Evolutionary conservation across 257 asterid genomes (phyloP), one percentile per base, ranked within the genome.

Genomic region (Nicotiana obtusifolia): DNA sequence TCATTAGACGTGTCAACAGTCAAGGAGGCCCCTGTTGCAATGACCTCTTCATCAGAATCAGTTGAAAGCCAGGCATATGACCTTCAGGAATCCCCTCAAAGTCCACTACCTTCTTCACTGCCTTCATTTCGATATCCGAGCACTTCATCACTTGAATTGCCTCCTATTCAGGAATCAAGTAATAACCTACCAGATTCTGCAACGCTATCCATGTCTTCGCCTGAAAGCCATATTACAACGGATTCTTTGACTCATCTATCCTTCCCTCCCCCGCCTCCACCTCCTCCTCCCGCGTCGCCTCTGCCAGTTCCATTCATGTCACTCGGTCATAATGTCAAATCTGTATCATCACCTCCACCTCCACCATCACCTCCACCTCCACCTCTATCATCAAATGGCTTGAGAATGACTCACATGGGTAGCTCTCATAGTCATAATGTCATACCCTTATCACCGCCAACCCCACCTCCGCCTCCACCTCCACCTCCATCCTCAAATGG

Each of bases 1-100:
- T 81, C 89, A 64, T 81, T 86, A 64, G 92, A 88, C 64, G 78
- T 80, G 57, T 86, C 91, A 83, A 87, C 84, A 15, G 86, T 85
- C 79, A 84, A 77, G 80, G 85, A 80, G 82, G 83, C 78, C 41
- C 64, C 90, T 41, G 66, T 80, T 28, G 76, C 85, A 83, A 78
- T 86, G 15, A 76, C 86, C 80, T 82, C 76, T 44, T 78, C 84
- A 66, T 81, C 91, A 80, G 75, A 65, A 47, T 73, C 78, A 24
- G 61, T 49, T 73, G 79, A 73, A 26, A 73, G 79, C n/a, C 79
- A 15, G 41, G 37, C 79, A 73, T 20, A 44, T 22, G 62, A 49
- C 62, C 56, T 78, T 60, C 82, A 22, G 20, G 57, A 14, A 44
- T 44, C 82, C 68, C 82, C 82, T 57, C 20, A 77, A 64, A 67